Conservation (phyloP, 2,329 filamentous ascomycete species). For the Neocucurbitaria cava region DNA sequence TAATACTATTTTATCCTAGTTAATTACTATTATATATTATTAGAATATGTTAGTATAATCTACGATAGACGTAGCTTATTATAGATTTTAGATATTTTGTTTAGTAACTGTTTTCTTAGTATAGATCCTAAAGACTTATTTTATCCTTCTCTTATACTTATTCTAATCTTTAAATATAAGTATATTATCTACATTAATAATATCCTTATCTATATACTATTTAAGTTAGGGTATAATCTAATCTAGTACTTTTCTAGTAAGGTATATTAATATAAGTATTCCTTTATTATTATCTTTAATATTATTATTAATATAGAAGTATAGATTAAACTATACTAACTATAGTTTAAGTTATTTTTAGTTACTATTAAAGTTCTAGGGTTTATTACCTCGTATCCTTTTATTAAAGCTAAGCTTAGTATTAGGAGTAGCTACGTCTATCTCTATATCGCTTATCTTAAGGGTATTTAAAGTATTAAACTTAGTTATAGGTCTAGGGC, state of each 20-base stretch:
- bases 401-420: background rate
- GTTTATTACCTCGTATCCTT: background rate
- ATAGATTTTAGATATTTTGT: background rate
- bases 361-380: background rate
- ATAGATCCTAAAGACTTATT: background rate
- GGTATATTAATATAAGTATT: background rate
- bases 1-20: background rate
- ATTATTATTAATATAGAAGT: background rate
- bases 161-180: constrained; percentile 1
- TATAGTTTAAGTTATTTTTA: background rate
- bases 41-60: constrained; percentile 1
- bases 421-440: no score
- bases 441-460: no score
- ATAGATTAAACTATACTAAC: background rate
- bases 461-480: no score
- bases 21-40: background rate
- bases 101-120: background rate
- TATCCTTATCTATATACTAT: constrained; percentile 1
- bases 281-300: background rate
- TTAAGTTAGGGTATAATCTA: background rate
- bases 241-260: background rate
- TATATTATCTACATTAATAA: background rate
- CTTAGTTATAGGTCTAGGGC: no score
- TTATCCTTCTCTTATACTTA: background rate
- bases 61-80: background rate